Percentiles rank a stretch among this genome's conserved stretches.
Conservation (phyloP, 768 basidiomycete genomes). For the Lyophyllum shimeji region DNA sequence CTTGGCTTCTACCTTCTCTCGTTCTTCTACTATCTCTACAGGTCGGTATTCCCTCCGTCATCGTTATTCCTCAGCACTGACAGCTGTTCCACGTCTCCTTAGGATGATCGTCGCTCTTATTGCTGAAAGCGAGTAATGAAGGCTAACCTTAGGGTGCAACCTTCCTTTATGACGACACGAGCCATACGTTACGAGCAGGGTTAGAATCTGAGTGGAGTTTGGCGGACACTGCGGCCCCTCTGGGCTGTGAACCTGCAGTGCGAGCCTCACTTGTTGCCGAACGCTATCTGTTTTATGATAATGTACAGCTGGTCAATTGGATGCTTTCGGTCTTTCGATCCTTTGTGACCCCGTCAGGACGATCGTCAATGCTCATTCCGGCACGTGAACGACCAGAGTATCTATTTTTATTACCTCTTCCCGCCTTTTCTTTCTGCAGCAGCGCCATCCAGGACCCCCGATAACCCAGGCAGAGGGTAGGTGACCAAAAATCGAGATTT, state of each 20-base stretch:
- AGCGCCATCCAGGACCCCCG: background rate
- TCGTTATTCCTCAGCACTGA: slow-evolving; percentile 1
- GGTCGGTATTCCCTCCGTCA: slow-evolving; percentile 46
- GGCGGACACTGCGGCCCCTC: background rate
- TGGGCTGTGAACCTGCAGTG: slow-evolving; percentile 1
- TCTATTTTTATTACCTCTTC: background rate
- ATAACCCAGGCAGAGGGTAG: background rate
- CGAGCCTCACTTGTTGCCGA: slow-evolving; percentile 1
- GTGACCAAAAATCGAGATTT: background rate
- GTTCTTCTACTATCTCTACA: slow-evolving; percentile 90
- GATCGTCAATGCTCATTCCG: background rate
- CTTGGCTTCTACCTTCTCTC: slow-evolving; percentile 91
- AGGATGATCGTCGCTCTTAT: slow-evolving; percentile 90
- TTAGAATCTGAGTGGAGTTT: slow-evolving; percentile 6
- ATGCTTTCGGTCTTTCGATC: slow-evolving; percentile 12
- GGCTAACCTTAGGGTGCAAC: background rate
- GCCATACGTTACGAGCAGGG: slow-evolving; percentile 5
- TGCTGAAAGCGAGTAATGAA: slow-evolving; percentile 64
- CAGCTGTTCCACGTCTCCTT: background rate
- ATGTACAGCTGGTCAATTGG: slow-evolving; percentile 17
- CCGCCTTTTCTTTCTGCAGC: background rate
- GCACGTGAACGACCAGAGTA: background rate
- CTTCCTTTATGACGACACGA: background rate
- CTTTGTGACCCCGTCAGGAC: background rate
- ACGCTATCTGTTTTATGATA: slow-evolving; percentile 1